These are phyloP conservation scores for Ogataea neopini DNA, from an alignment of 805 yeast genomes.

Conservation along the genomic window DNA sequence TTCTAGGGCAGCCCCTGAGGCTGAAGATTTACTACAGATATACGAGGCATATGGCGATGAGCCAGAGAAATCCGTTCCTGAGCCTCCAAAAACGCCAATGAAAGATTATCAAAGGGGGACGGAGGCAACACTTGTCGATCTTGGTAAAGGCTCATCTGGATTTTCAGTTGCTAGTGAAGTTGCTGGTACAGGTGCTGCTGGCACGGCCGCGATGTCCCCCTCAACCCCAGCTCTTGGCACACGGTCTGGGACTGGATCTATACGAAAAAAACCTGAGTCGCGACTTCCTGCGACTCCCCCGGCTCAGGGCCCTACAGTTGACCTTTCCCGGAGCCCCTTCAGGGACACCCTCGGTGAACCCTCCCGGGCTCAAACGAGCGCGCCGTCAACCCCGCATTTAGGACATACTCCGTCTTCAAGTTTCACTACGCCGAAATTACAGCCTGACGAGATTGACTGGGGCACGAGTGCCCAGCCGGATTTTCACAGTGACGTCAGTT, in stretches of 20 bases:
- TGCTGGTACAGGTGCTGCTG: no score
- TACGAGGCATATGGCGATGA: not conserved
- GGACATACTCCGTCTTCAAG: slow-evolving; percentile 4
- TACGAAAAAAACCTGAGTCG: slow-evolving; percentile 4
- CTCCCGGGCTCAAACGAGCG: no score
- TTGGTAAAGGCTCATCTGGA: not conserved
- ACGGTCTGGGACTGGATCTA: not conserved
- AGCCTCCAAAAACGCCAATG: not conserved
- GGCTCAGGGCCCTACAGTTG: not conserved
- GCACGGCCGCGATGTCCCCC: no score
- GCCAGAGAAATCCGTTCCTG: not conserved
- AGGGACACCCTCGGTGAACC: no score
- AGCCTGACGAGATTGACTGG: slow-evolving; percentile 7
- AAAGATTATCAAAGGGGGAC: not conserved
- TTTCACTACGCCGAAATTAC: slow-evolving; percentile 3
- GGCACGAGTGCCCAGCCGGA: not conserved
- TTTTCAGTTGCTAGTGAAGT: not conserved
- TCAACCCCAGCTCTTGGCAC: no score
- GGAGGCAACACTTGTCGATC: not conserved
- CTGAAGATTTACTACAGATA: slow-evolving; percentile 1
- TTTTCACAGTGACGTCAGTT: not conserved
- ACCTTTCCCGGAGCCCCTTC: no score
- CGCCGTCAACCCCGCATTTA: not conserved
- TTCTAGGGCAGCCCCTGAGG: slow-evolving; percentile 2
- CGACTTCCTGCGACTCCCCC: slow-evolving; percentile 7